Conservation (phyloP, 2,329 filamentous ascomycete species). For the Epichloe festucae region DNA sequence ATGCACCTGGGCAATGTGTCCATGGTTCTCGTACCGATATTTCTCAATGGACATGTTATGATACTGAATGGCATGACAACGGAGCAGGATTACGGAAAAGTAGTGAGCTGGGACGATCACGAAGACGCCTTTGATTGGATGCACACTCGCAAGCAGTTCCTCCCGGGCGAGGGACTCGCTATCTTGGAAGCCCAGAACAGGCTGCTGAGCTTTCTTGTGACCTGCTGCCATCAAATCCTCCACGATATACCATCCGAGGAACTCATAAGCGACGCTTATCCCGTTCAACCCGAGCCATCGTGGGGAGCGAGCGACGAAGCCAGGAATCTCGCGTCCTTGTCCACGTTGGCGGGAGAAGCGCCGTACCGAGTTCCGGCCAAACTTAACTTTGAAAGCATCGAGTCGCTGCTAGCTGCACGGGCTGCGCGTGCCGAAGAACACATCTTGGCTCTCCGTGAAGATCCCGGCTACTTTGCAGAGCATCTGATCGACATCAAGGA, state of each 20-base stretch:
- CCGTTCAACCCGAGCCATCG: conserved; percentile 25
- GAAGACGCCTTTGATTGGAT: conserved; percentile 25
- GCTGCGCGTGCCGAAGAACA: conserved; percentile 35
- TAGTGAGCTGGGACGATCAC: conserved; percentile 21
- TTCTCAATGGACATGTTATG: conserved; percentile 21
- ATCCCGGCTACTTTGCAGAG: conserved; percentile 42
- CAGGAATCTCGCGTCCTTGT: conserved; percentile 24
- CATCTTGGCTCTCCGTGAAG: conserved; percentile 41
- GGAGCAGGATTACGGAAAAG: conserved; percentile 21
- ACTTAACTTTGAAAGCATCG: conserved; percentile 32
- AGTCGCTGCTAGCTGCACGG: conserved; percentile 29
- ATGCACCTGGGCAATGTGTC: conserved; percentile 18
- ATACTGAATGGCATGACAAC: conserved; percentile 17
- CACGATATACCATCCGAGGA: conserved; percentile 30
- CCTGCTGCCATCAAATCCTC: conserved; percentile 33
- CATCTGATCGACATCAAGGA: conserved; percentile 28
- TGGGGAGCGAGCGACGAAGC: conserved; percentile 16
- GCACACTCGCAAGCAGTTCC: conserved; percentile 20
- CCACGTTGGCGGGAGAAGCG: conserved; percentile 31
- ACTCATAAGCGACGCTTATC: conserved; percentile 16
- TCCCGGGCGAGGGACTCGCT: conserved; percentile 33
- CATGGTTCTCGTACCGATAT: conserved; percentile 12
- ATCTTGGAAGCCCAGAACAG: conserved; percentile 38
- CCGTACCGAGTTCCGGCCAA: conserved; percentile 37
- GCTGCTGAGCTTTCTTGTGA: conserved; percentile 34